These are phyloP conservation scores for Neocatenulostroma microsporum DNA, from an alignment of 2,329 filamentous ascomycete genomes.

Conservation along the genomic window DNA sequence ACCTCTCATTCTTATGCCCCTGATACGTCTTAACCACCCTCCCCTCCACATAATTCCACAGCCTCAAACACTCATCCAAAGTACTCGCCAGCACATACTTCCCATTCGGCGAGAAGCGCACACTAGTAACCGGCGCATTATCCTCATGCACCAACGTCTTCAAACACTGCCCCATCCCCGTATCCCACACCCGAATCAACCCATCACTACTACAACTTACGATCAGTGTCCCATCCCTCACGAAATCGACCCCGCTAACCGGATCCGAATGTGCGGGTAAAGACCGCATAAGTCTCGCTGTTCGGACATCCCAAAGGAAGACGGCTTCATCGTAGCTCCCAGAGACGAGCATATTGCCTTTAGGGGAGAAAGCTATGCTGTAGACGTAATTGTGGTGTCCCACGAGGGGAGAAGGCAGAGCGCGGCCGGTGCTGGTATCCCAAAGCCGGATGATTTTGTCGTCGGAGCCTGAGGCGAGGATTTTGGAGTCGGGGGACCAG, in stretches of 20 bases:
- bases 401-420: constrained; percentile 55
- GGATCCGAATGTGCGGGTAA: constrained; percentile 93
- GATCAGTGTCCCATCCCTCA: constrained; percentile 82
- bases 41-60: constrained; percentile 93
- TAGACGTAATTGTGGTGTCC: constrained; percentile 97
- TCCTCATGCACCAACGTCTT: constrained; percentile 95
- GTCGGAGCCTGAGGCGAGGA: constrained; percentile 83
- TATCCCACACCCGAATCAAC: constrained; percentile 91
- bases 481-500: constrained; percentile 87
- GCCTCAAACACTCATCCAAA: constrained; percentile 76
- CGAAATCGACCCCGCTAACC: constrained; percentile 88
- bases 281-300: constrained; percentile 78
- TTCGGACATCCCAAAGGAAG: constrained; percentile 91
- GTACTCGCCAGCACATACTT: constrained; percentile 88
- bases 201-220: constrained; percentile 89
- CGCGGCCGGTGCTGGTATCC: constrained; percentile 58
- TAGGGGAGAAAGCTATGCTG: constrained; percentile 89
- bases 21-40: constrained; percentile 95
- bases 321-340: constrained; percentile 97
- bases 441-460: constrained; percentile 94
- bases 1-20: constrained; percentile 76
- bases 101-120: constrained; percentile 90
- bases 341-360: constrained; percentile 92
- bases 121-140: constrained; percentile 79
- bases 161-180: constrained; percentile 86